These are phyloP conservation scores for Monotropa hypopitys DNA, from an alignment of 179 eudicot species.

Conservation along the genomic window DNA sequence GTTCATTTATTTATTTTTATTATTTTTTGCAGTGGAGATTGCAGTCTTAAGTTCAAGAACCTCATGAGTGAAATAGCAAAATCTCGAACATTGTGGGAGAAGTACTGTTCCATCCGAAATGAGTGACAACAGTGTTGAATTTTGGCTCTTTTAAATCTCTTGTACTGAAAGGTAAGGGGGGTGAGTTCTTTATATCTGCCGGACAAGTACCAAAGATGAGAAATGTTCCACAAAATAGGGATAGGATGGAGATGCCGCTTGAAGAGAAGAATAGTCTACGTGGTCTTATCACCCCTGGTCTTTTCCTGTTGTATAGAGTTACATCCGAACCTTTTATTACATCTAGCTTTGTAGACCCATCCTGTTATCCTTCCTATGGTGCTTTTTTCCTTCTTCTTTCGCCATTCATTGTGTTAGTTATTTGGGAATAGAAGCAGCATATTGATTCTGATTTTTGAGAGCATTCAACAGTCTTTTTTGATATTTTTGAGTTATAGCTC, in stretches of 20 bases:
- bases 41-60: constrained; percentile 74
- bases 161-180: not conserved
- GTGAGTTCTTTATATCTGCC: not conserved
- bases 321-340: not conserved
- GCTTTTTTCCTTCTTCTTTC: not conserved
- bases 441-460: constrained; percentile 5
- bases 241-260: not conserved
- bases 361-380: not conserved
- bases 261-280: not conserved
- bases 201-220: not conserved
- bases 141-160: not conserved
- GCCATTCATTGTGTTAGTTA: not conserved
- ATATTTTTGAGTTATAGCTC: no score
- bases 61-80: constrained; percentile 75
- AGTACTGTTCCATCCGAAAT: constrained; percentile 64
- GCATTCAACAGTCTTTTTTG: no score
- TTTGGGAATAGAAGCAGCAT: not conserved
- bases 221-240: not conserved
- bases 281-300: not conserved
- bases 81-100: constrained; percentile 46
- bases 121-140: constrained; percentile 33
- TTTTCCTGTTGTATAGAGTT: not conserved
- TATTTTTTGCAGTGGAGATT: constrained; percentile 66
- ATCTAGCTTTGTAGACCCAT: not conserved
- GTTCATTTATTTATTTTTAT: not conserved